A percentile compares a stretch with the other conserved stretches of the same genome.
These are phyloP conservation scores for Fraxinus pennsylvanica DNA, from an alignment of 257 asterid species.

Conservation along the genomic window DNA sequence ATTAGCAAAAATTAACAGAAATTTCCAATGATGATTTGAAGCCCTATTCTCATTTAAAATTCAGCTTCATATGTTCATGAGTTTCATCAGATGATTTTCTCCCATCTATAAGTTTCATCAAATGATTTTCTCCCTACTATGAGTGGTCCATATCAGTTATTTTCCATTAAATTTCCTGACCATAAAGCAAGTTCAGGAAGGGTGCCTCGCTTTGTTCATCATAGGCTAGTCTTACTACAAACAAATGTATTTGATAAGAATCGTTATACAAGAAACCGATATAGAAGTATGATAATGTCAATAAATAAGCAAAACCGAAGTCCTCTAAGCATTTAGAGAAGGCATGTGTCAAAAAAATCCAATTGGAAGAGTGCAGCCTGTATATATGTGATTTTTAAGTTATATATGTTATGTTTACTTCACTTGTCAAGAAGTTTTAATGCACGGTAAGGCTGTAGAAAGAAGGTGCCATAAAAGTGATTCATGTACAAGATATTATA, in stretches of 20 bases:
- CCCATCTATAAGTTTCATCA: not conserved
- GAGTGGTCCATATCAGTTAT: not conserved
- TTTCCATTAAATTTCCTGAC: slow-evolving; percentile 7
- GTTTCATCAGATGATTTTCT: slow-evolving; percentile 7
- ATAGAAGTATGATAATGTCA: not conserved
- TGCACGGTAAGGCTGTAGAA: not conserved
- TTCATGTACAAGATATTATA: slow-evolving; percentile 3
- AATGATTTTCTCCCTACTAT: slow-evolving; percentile 7
- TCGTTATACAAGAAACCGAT: not conserved
- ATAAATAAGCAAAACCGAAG: not conserved
- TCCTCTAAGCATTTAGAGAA: not conserved
- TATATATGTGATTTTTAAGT: slow-evolving; percentile 4
- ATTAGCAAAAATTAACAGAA: slow-evolving; percentile 1
- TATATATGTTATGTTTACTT: not conserved
- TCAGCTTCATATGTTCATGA: slow-evolving; percentile 3
- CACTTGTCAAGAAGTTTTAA: not conserved
- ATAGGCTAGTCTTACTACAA: not conserved
- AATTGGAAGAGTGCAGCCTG: not conserved
- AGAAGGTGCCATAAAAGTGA: slow-evolving; percentile 8
- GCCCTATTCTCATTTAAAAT: not conserved
- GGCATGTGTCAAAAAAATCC: not conserved
- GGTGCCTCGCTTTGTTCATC: not conserved
- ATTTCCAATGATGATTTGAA: not conserved
- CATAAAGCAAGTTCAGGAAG: not conserved
- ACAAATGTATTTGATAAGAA: not conserved